Evolutionary conservation across 164 flowering plant genomes (phyloP).

Genomic region (Vitis riparia): DNA sequence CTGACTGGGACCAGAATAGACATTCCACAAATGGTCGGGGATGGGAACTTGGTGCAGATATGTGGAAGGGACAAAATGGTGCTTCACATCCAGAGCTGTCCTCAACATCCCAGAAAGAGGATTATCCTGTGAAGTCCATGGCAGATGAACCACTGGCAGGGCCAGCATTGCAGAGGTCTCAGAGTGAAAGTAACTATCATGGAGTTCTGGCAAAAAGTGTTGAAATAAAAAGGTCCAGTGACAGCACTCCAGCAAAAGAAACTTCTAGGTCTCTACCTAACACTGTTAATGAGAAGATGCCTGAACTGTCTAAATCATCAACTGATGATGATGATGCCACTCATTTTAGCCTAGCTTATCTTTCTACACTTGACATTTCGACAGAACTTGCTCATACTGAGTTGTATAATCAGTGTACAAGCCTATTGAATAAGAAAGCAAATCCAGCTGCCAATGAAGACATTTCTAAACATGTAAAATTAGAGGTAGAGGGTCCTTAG

Average conservation of each 20-base stretch:
- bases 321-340: conserved; percentile 31
- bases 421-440: conserved; percentile 30
- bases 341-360: conserved; percentile 39
- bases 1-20: conserved; percentile 74
- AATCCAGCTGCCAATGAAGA: conserved; percentile 26
- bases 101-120: conserved; percentile 48
- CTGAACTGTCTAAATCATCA: conserved; percentile 26
- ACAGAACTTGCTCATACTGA: conserved; percentile 60
- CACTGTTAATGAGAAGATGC: conserved; percentile 22
- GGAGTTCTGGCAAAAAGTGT: conserved; percentile 34
- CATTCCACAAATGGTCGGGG: conserved; percentile 44
- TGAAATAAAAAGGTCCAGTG: conserved; percentile 27
- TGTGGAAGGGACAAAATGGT: conserved; percentile 70
- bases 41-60: conserved; percentile 59
- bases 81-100: conserved; percentile 40
- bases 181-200: conserved; percentile 31
- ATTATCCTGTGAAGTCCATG: conserved; percentile 19
- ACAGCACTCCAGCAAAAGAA: conserved; percentile 21
- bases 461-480: conserved; percentile 17
- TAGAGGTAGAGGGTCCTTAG: conserved; percentile 36
- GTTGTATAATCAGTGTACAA: conserved; percentile 47
- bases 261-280: conserved; percentile 21
- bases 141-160: conserved; percentile 41
- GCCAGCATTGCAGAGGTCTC: conserved; percentile 26
- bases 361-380: conserved; percentile 83